phyloP scores from a whole-genome alignment of 306 rosid species.

The Acmispon strigosus region DNA sequence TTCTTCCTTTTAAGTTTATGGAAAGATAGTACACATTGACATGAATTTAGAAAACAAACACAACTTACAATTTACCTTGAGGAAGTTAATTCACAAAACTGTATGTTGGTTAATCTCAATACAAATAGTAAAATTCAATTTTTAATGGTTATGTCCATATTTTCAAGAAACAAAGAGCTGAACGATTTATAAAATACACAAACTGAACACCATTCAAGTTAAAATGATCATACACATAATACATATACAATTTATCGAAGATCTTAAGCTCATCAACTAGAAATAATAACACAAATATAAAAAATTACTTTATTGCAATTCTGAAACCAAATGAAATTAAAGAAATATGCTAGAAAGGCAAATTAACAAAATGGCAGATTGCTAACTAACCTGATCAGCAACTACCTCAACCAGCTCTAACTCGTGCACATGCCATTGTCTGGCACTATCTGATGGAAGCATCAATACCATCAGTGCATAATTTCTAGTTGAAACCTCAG shows the following conservation, averaged over 20 bases:
- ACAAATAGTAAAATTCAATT: not conserved
- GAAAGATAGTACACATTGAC: not conserved
- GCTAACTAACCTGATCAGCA: conserved; percentile 80
- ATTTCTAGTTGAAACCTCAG: conserved; percentile 80
- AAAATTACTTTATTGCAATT: not conserved
- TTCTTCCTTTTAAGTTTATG: not conserved
- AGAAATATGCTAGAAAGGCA: not conserved
- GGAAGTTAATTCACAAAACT: not conserved
- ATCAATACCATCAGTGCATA: conserved; percentile 97
- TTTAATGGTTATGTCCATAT: not conserved
- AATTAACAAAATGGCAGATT: conserved; percentile 7
- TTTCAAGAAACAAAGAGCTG: not conserved
- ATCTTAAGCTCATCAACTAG: not conserved
- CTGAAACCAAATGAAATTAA: not conserved
- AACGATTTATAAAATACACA: not conserved
- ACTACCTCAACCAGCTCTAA: conserved; percentile 97
- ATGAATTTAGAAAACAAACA: not conserved
- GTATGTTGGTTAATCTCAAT: not conserved
- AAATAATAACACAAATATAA: not conserved
- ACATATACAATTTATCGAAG: not conserved
- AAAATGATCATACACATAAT: not conserved
- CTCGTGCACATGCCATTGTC: conserved; percentile 93
- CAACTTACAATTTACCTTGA: not conserved
- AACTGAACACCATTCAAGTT: not conserved
- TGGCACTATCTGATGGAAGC: conserved; percentile 90